Conservation (phyloP, 1,139 yeast species). For the Hemisphaericaspora subhashii region DNA sequence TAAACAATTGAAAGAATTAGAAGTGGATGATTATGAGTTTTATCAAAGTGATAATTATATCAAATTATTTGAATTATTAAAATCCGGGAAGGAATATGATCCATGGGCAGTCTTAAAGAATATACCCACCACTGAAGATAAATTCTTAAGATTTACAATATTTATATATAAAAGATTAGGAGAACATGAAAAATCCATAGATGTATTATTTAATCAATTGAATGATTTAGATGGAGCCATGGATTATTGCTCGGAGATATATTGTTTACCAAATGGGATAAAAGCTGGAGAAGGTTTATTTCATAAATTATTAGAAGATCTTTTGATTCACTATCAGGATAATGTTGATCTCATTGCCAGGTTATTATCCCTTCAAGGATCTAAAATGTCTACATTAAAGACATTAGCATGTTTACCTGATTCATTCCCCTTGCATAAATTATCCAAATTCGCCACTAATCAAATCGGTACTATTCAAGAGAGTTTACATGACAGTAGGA, state of each 20-base stretch:
- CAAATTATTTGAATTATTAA: slow-evolving; percentile 41
- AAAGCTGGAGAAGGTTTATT: slow-evolving; percentile 38
- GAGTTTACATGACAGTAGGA: slow-evolving; percentile 24
- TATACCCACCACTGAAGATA: slow-evolving; percentile 38
- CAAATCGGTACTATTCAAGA: slow-evolving; percentile 40
- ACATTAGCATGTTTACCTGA: slow-evolving; percentile 56
- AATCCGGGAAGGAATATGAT: slow-evolving; percentile 38
- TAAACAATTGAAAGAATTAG: slow-evolving; percentile 24
- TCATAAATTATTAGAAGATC: slow-evolving; percentile 40
- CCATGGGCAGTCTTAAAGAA: slow-evolving; percentile 45
- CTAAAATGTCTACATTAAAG: slow-evolving; percentile 51
- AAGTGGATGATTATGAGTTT: slow-evolving; percentile 15
- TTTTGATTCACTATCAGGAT: slow-evolving; percentile 31
- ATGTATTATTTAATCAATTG: slow-evolving; percentile 59
- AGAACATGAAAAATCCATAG: slow-evolving; percentile 64
- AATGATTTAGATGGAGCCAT: slow-evolving; percentile 60
- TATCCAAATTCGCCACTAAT: slow-evolving; percentile 47
- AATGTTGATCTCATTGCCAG: slow-evolving; percentile 41
- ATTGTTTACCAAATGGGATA: slow-evolving; percentile 33
- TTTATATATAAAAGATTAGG: slow-evolving; percentile 60
- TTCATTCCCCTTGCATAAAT: slow-evolving; percentile 42
- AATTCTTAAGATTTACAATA: slow-evolving; percentile 48
- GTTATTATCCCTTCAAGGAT: slow-evolving; percentile 49
- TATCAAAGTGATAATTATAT: slow-evolving; percentile 21
- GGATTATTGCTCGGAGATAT: slow-evolving; percentile 57